Conservation (phyloP, 805 yeast genomes). For the Candida koratica region DNA sequence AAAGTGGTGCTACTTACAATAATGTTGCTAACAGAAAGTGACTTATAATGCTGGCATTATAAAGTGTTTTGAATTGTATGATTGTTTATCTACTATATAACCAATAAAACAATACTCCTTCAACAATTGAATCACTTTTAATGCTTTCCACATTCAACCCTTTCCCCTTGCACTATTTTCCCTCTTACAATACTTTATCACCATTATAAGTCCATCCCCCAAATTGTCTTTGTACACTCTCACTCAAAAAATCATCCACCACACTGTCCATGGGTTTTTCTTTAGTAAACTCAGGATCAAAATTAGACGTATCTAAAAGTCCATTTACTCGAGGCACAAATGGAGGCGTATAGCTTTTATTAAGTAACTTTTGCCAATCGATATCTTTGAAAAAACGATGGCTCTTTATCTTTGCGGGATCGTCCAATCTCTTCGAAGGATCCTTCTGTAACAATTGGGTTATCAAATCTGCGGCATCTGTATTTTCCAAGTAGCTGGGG, state of each 20-base stretch:
- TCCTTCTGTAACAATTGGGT: constrained; percentile 76
- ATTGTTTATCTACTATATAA: neutral
- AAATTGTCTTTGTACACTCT: constrained; percentile 94
- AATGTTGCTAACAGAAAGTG: constrained; percentile 26
- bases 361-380: constrained; percentile 80
- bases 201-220: constrained; percentile 99
- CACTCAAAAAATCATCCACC: constrained; percentile 86
- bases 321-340: constrained; percentile 87
- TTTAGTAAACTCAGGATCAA: constrained; percentile 85
- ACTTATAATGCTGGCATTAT: constrained; percentile 4
- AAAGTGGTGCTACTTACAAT: constrained; percentile 33
- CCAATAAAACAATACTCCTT: neutral
- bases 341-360: constrained; percentile 91
- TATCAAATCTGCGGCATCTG: constrained; percentile 78
- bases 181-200: constrained; percentile 25
- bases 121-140: neutral
- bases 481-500: constrained; percentile 77
- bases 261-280: constrained; percentile 95
- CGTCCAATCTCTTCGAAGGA: constrained; percentile 74
- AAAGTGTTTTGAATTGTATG: neutral
- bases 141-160: neutral
- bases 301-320: constrained; percentile 86
- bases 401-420: constrained; percentile 76
- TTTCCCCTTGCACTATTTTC: no score
- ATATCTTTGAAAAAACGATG: constrained; percentile 86